A percentile compares a stretch with the other conserved stretches of the same genome.
phyloP scores from a whole-genome alignment of 1,139 yeast species.

The Protomyces inouyei region DNA sequence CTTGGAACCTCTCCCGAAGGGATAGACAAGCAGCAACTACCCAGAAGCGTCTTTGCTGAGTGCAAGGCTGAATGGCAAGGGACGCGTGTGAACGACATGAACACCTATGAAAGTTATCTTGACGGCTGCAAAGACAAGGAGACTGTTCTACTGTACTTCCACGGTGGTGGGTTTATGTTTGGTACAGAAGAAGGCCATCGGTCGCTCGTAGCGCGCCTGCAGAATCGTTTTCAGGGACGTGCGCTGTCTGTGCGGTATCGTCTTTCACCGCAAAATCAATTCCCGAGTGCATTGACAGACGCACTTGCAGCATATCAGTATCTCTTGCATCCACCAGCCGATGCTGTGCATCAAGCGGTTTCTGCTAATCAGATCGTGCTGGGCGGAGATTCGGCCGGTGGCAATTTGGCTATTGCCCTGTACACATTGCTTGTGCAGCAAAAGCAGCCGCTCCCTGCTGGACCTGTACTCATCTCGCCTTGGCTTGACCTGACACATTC shows the following conservation, averaged over 20 bases:
- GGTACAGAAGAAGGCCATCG: conserved; percentile 26
- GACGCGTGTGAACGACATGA: neutral
- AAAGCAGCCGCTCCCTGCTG: conserved; percentile 30
- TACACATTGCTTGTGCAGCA: conserved; percentile 9
- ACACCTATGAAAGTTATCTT: neutral
- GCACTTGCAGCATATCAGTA: conserved; percentile 30
- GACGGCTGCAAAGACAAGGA: conserved; percentile 32
- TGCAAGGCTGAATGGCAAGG: neutral
- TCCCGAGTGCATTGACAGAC: conserved; percentile 31
- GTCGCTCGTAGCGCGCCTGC: conserved; percentile 12
- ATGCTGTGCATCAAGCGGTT: conserved; percentile 18
- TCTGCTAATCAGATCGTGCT: conserved; percentile 14
- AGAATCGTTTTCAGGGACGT: conserved; percentile 5
- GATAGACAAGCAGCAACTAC: neutral
- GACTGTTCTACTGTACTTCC: conserved; percentile 40
- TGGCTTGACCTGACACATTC: conserved; percentile 32
- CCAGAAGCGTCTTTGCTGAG: neutral
- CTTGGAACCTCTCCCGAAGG: neutral
- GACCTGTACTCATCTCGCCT: conserved; percentile 31
- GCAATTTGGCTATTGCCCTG: conserved; percentile 38
- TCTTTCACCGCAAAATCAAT: conserved; percentile 12
- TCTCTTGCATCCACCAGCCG: conserved; percentile 27
- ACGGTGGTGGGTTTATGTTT: conserved; percentile 47
- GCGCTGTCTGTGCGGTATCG: conserved; percentile 23
- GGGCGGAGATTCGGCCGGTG: conserved; percentile 31